Percentiles rank a stretch among this genome's conserved stretches.
phyloP scores from a whole-genome alignment of 2,329 filamentous ascomycete species.

The Endothia cerciana region DNA sequence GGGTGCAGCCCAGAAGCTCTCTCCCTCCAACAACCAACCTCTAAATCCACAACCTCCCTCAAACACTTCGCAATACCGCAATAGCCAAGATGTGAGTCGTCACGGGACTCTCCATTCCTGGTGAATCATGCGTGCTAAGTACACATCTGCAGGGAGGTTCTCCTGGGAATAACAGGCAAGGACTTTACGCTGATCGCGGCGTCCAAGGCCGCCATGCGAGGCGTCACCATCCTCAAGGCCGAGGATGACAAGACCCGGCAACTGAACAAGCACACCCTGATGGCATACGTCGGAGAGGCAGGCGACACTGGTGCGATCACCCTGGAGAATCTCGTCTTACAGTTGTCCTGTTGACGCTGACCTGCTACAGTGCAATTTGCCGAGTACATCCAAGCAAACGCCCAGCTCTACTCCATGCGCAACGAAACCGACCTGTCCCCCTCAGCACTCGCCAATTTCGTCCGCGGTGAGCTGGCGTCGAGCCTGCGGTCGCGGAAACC shows the following conservation, averaged over 20 bases:
- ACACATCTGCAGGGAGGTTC: constrained; percentile 75
- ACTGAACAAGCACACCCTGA: constrained; percentile 90
- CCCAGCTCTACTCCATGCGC: constrained; percentile 97
- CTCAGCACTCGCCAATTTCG: constrained; percentile 86
- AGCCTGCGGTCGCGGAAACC: constrained; percentile 90
- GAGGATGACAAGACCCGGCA: constrained; percentile 94
- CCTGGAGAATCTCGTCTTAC: constrained; percentile 9
- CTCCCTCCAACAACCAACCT: constrained; percentile 15
- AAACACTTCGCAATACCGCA: background rate
- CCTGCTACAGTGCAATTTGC: constrained; percentile 85
- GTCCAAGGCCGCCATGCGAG: constrained; percentile 98
- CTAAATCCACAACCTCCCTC: constrained; percentile 13
- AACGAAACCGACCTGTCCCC: constrained; percentile 93
- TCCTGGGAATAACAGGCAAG: constrained; percentile 97
- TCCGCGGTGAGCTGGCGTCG: constrained; percentile 88
- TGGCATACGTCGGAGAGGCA: constrained; percentile 95
- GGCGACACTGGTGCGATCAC: constrained; percentile 79
- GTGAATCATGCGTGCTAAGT: background rate
- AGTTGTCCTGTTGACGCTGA: constrained; percentile 27
- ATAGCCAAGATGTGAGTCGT: constrained; percentile 31
- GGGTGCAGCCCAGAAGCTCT: constrained; percentile 16
- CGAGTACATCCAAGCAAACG: constrained; percentile 98
- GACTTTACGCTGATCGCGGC: constrained; percentile 98
- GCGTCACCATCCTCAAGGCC: constrained; percentile 92
- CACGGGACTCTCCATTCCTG: too few relatives aligned